Conservation (phyloP, 2,329 filamentous ascomycete genomes). For the Calycina marina region DNA sequence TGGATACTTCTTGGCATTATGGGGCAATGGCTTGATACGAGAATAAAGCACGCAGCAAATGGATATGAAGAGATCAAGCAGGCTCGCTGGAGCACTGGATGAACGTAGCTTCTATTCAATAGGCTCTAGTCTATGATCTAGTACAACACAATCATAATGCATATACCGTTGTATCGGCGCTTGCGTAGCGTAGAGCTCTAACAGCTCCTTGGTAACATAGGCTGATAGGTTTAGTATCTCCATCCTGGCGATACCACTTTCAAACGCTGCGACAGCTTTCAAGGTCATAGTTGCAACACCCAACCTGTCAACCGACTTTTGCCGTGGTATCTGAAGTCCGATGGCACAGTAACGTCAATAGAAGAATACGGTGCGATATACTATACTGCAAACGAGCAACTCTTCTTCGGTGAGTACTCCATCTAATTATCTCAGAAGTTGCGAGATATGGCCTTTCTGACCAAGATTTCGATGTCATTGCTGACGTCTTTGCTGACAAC, state of each 20-base stretch:
- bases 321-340: background rate
- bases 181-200: background rate
- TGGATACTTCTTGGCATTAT: background rate
- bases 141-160: background rate
- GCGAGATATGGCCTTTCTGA: background rate
- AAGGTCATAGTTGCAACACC: background rate
- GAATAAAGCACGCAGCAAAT: no score
- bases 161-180: background rate
- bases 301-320: background rate
- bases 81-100: no score
- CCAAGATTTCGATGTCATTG: no score
- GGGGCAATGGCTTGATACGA: background rate
- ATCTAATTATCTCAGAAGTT: background rate
- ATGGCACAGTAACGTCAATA: background rate
- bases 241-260: background rate
- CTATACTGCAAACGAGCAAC: background rate
- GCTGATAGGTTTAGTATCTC: background rate
- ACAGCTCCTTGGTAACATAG: background rate
- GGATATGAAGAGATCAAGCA: no score
- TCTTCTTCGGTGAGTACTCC: background rate
- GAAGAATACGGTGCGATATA: background rate
- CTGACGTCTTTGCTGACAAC: no score
- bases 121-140: background rate
- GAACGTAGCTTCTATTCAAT: background rate
- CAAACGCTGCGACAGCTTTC: background rate